These are phyloP conservation scores for Leersia perrieri DNA, from an alignment of 176 grass and related monocot genomes.

Conservation along the genomic window DNA sequence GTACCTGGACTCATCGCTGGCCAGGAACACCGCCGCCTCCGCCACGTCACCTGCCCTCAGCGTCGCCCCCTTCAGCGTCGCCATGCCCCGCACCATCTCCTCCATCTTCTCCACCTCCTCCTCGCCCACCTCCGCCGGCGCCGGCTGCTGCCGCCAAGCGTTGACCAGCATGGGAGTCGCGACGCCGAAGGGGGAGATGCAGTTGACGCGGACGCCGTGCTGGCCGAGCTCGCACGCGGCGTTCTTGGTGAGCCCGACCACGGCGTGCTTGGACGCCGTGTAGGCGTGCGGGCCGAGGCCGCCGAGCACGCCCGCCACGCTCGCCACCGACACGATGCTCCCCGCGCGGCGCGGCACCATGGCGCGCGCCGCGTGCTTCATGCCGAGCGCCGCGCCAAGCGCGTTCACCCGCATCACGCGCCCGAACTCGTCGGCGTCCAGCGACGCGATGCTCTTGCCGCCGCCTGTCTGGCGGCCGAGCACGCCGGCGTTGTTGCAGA, in stretches of 20 bases:
- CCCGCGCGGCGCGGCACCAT: constrained; percentile 43
- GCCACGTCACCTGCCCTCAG: constrained; percentile 34
- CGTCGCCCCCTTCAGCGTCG: constrained; percentile 40
- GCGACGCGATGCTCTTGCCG: constrained; percentile 48
- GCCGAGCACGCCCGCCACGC: constrained; percentile 35
- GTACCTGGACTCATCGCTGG: constrained; percentile 51
- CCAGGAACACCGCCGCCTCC: constrained; percentile 53
- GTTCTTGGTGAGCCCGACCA: constrained; percentile 49
- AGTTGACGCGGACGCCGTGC: constrained; percentile 53
- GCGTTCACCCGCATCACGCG: constrained; percentile 51
- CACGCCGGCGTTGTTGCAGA: constrained; percentile 70
- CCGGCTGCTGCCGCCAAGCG: constrained; percentile 7
- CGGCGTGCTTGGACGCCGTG: constrained; percentile 42
- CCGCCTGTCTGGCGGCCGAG: constrained; percentile 53
- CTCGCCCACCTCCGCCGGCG: not conserved
- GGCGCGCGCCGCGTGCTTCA: constrained; percentile 56
- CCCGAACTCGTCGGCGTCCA: constrained; percentile 76
- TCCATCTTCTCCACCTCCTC: constrained; percentile 37
- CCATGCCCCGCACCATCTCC: constrained; percentile 23
- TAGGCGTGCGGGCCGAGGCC: constrained; percentile 50
- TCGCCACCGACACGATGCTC: constrained; percentile 53
- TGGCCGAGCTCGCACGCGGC: constrained; percentile 51
- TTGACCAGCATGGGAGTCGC: constrained; percentile 40
- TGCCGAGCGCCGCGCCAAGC: constrained; percentile 31
- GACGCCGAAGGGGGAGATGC: constrained; percentile 47